These are phyloP conservation scores for Phyllosticta citriasiana DNA, from an alignment of 2,329 filamentous ascomycete genomes.

Conservation along the genomic window DNA sequence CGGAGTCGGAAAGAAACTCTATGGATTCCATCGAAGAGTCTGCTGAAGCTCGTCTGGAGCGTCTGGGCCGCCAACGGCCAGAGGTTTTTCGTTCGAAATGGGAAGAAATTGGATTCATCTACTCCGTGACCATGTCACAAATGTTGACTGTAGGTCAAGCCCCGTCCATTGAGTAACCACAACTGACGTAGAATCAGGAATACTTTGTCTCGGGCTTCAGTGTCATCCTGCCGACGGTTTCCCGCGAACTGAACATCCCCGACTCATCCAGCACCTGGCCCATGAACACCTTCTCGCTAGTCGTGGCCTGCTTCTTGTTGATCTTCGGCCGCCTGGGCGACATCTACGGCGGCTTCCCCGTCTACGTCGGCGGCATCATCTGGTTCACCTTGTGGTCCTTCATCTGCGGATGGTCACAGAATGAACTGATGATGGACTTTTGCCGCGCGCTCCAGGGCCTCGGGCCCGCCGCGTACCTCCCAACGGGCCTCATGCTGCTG, in stretches of 20 bases:
- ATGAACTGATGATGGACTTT: slow-evolving; percentile 26
- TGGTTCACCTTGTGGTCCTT: slow-evolving; percentile 31
- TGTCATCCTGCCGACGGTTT: slow-evolving; percentile 56
- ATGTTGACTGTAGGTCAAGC: slow-evolving; percentile 13
- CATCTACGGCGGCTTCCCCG: slow-evolving; percentile 50
- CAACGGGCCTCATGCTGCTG: slow-evolving; percentile 22
- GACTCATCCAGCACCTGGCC: slow-evolving; percentile 51
- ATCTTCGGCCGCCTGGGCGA: slow-evolving; percentile 38
- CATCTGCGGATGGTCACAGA: slow-evolving; percentile 23
- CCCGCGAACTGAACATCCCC: slow-evolving; percentile 52
- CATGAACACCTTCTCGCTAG: slow-evolving; percentile 41
- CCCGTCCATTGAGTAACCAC: not conserved
- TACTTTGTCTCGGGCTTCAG: slow-evolving; percentile 70
- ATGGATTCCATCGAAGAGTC: not conserved
- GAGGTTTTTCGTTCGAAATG: slow-evolving; percentile 38
- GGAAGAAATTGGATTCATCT: slow-evolving; percentile 48
- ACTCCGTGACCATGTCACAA: slow-evolving; percentile 31
- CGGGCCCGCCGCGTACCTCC: slow-evolving; percentile 26
- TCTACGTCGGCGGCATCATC: slow-evolving; percentile 49
- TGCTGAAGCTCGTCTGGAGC: slow-evolving; percentile 33
- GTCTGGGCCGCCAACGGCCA: slow-evolving; percentile 49
- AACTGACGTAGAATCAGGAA: slow-evolving; percentile 33
- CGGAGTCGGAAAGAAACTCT: not conserved
- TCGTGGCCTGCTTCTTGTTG: slow-evolving; percentile 38
- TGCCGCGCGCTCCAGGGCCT: slow-evolving; percentile 27